Evolutionary conservation across 305 asterid genomes (phyloP).

Genomic region (Petunia hybrid): DNA sequence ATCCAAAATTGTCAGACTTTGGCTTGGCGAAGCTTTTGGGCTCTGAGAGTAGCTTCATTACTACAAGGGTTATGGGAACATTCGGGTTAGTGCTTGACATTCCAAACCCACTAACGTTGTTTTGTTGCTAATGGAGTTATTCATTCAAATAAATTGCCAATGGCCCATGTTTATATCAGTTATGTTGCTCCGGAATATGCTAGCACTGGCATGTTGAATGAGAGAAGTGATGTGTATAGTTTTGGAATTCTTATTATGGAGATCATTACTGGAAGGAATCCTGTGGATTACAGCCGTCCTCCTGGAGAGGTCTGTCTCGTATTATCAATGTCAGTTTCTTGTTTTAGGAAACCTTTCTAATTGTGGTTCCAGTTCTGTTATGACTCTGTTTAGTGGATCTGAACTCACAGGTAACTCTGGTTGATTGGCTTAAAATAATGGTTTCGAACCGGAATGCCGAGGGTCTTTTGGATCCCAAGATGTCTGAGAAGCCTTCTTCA

Average conservation of each 20-base stretch:
- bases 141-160: not conserved
- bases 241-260: slow-evolving; percentile 93
- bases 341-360: slow-evolving; percentile 26
- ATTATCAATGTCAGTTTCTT: slow-evolving; percentile 17
- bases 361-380: not conserved
- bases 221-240: slow-evolving; percentile 92
- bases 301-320: slow-evolving; percentile 66
- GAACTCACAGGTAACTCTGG: slow-evolving; percentile 68
- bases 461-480: slow-evolving; percentile 84
- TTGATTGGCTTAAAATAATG: slow-evolving; percentile 92
- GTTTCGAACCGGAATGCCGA: slow-evolving; percentile 82
- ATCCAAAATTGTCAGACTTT: slow-evolving; percentile 84
- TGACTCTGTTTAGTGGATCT: slow-evolving; percentile 12
- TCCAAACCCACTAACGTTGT: not conserved
- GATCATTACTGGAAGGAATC: slow-evolving; percentile 79
- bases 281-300: slow-evolving; percentile 86
- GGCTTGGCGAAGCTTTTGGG: slow-evolving; percentile 92
- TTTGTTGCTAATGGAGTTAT: not conserved
- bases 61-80: slow-evolving; percentile 96
- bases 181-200: slow-evolving; percentile 97
- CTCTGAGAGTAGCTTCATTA: slow-evolving; percentile 79
- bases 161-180: slow-evolving; percentile 45
- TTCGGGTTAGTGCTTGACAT: slow-evolving; percentile 67
- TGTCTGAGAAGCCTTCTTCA: slow-evolving; percentile 76
- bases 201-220: slow-evolving; percentile 91